These are phyloP conservation scores for Ustilago shanxiensis DNA, from an alignment of 1,284 basidiomycete species.

Conservation along the genomic window DNA sequence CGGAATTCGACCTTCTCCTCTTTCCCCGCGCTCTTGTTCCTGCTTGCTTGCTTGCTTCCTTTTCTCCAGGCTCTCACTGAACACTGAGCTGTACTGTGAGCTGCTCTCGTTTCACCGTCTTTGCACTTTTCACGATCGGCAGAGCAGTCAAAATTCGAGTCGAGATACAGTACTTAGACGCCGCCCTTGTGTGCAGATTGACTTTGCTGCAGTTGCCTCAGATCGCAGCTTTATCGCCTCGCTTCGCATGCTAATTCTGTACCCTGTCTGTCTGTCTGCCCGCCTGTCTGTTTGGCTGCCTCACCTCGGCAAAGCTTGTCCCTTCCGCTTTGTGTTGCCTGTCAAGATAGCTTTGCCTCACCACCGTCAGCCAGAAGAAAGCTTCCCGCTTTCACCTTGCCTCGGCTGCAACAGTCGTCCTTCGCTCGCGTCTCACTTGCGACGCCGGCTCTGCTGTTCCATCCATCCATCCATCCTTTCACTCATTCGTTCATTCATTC, in stretches of 20 bases:
- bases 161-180: too few relatives aligned
- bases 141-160: background rate
- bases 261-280: background rate
- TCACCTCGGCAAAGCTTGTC: background rate
- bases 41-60: too few relatives aligned
- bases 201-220: too few relatives aligned
- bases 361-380: background rate
- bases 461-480: background rate
- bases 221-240: slow-evolving; percentile 6
- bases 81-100: too few relatives aligned
- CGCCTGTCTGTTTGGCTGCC: slow-evolving; percentile 2
- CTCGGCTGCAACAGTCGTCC: background rate
- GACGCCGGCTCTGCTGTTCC: background rate
- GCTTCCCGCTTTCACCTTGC: slow-evolving; percentile 4
- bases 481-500: too few relatives aligned
- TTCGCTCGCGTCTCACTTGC: slow-evolving; percentile 3
- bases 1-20: background rate
- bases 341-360: background rate
- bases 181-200: background rate
- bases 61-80: background rate
- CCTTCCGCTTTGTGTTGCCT: too few relatives aligned
- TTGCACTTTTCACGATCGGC: slow-evolving; percentile 9
- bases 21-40: slow-evolving; percentile 1
- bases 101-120: background rate
- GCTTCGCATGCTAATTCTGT: background rate